Base-by-base conservation (phyloP, 345 rosid species). In the Eucalyptus brandiana region DNA sequence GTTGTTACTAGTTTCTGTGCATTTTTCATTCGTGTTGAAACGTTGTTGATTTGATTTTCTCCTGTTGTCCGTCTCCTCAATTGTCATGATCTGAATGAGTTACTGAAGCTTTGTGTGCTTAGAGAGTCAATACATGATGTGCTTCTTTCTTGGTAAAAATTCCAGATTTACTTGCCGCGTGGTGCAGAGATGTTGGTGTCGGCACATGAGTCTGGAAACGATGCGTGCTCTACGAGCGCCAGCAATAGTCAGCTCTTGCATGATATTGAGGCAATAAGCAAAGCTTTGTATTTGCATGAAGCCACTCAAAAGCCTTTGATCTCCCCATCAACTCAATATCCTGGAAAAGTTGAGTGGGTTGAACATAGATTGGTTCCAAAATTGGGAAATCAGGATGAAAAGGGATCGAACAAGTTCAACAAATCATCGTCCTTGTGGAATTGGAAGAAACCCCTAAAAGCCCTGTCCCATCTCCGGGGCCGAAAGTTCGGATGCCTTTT, bases 361-460 rank as follows among this genome's bases (percentile, higher is more conserved):
- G 93, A 90, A n/a, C 89, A 92, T 58, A 94, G 91, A 85, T 91
- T 89, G 23, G 93, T 83, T 45, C 90, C 86, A 10, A 87, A 89
- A 65, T 89, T 89, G 6, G 85, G 87, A 91, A 86, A 69, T 67
- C 40, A 50, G 30, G 89, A 91, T 56, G 90, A 89, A 86, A 89
- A 44, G 87, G 88, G 58, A 51, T 50, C 44, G 80, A 89, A 54
- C 24, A 94, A 92, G 93, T 92, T 90, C 86, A 94, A 93, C 94
- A 96, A 93, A 93, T 88, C 93, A 1, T 92, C 91, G 6, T 93
- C 93, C 8, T 28, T 88, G 11, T 94, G 98, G 97, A 95, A 92
- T 86, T 97, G 98, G 98, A 97, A 96, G 97, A 97, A 94, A 49
- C 95, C 99, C 24, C 90, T 96, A 86, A 96, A 95, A 91, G 97